Evolutionary conservation across 345 rosid genomes (phyloP).

Genomic region (Psidium guajava): DNA sequence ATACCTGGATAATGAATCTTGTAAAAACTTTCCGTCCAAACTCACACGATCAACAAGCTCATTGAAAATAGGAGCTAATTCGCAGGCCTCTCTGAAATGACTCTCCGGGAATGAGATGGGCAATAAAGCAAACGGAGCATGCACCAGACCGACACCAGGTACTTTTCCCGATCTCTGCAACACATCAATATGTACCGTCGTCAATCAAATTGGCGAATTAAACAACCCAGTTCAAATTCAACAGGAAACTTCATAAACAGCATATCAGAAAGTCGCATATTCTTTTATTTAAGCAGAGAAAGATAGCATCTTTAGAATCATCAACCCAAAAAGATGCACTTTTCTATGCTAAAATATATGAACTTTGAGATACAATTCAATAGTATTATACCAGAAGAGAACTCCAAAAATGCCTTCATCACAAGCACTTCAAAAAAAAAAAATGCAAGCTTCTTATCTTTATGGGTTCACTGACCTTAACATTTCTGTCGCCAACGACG

Average conservation of each 20-base stretch:
- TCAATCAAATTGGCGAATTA: not conserved
- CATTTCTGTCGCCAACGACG: conserved; percentile 71
- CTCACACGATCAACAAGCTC: conserved; percentile 93
- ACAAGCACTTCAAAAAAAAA: not conserved
- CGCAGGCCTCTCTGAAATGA: conserved; percentile 77
- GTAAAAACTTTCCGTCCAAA: conserved; percentile 81
- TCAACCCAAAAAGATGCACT: not conserved
- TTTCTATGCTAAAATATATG: not conserved
- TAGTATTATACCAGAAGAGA: not conserved
- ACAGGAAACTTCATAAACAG: not conserved
- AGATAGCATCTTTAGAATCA: not conserved
- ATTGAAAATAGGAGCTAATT: conserved; percentile 83
- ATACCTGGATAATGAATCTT: conserved; percentile 74
- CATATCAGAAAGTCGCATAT: not conserved
- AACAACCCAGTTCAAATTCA: not conserved
- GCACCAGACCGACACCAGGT: conserved; percentile 93
- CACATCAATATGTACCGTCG: not conserved
- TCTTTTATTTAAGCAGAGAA: not conserved
- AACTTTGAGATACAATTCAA: not conserved
- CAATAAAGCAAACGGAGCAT: conserved; percentile 78
- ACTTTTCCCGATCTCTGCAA: conserved; percentile 71
- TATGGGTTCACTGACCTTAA: conserved; percentile 28
- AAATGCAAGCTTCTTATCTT: not conserved
- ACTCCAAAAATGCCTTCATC: not conserved
- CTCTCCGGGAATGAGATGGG: conserved; percentile 64